Evolutionary conservation across 352 stramenopile genomes (phyloP).

Genomic region (Phytophthora syringae): DNA sequence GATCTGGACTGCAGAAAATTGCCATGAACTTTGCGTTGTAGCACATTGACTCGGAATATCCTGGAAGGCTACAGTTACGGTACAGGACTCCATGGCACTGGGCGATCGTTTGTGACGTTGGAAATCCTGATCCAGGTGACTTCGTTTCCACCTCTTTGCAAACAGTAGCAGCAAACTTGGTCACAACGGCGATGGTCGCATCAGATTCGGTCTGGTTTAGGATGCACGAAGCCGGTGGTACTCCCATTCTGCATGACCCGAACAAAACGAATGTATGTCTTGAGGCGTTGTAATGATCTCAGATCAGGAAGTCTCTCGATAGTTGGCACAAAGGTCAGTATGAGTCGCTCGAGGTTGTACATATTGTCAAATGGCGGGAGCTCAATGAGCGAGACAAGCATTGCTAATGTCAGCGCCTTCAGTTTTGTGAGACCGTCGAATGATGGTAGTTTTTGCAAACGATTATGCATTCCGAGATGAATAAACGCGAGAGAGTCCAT

Average conservation of each 20-base stretch:
- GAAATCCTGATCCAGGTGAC: neutral
- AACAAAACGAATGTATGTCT: slow-evolving; percentile 15
- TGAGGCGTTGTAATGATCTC: slow-evolving; percentile 10
- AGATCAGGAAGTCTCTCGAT: slow-evolving; percentile 21
- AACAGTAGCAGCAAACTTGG: slow-evolving; percentile 9
- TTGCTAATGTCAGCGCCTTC: slow-evolving; percentile 30
- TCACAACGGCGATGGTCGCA: neutral
- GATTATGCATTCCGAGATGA: slow-evolving; percentile 23
- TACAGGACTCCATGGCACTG: slow-evolving; percentile 33
- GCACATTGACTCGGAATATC: slow-evolving; percentile 29
- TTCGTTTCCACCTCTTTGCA: slow-evolving; percentile 6
- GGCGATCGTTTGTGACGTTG: neutral
- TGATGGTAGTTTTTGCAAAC: slow-evolving; percentile 19
- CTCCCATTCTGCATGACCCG: slow-evolving; percentile 11
- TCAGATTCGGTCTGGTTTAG: neutral
- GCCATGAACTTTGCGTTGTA: slow-evolving; percentile 41
- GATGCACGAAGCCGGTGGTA: slow-evolving; percentile 16
- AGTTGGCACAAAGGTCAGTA: slow-evolving; percentile 8
- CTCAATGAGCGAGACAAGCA: slow-evolving; percentile 8
- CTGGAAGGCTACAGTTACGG: slow-evolving; percentile 9
- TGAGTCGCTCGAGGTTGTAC: slow-evolving; percentile 24
- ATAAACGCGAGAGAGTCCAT: slow-evolving; percentile 43
- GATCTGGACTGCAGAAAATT: slow-evolving; percentile 30
- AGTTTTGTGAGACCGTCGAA: slow-evolving; percentile 31
- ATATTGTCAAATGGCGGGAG: slow-evolving; percentile 22